Evolutionary conservation across 805 yeast species (phyloP).

Genomic region (Saturnispora dispora): DNA sequence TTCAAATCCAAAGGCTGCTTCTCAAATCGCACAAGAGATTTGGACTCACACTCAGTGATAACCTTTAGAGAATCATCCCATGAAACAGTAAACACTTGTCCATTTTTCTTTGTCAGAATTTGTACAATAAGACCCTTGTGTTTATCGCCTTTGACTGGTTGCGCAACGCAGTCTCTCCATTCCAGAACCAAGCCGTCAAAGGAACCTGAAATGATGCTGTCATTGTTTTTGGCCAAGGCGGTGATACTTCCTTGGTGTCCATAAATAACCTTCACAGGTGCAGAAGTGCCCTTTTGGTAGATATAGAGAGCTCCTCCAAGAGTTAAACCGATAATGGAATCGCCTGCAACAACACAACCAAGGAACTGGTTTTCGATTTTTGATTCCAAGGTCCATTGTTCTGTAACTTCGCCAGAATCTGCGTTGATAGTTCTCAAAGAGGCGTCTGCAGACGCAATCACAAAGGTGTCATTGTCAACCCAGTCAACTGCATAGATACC

Average conservation of each 20-base stretch:
- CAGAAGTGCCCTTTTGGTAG: constrained; percentile 34
- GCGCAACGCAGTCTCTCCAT: constrained; percentile 43
- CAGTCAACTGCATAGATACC: constrained; percentile 77
- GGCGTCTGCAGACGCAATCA: constrained; percentile 79
- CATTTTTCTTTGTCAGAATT: constrained; percentile 26
- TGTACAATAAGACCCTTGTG: constrained; percentile 64
- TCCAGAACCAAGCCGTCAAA: constrained; percentile 66
- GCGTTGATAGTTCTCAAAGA: constrained; percentile 59
- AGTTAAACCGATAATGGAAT: constrained; percentile 60
- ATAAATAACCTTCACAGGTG: constrained; percentile 34
- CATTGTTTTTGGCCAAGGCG: constrained; percentile 32
- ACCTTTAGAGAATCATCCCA: constrained; percentile 79
- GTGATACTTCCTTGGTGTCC: constrained; percentile 87
- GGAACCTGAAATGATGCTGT: constrained; percentile 50
- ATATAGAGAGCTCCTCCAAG: constrained; percentile 63
- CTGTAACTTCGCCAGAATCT: constrained; percentile 32
- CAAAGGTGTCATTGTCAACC: constrained; percentile 53
- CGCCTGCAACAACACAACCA: constrained; percentile 52
- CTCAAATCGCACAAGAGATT: constrained; percentile 27
- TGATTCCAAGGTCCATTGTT: constrained; percentile 43
- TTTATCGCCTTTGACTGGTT: constrained; percentile 27
- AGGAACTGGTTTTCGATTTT: constrained; percentile 61
- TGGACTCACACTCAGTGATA: constrained; percentile 18
- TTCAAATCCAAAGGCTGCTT: constrained; percentile 44
- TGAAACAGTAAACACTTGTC: constrained; percentile 29